Percentiles rank a stretch among this genome's conserved stretches.
Conservation (phyloP, 108 stramenopile genomes). For the Poteriospumella lacustris region DNA sequence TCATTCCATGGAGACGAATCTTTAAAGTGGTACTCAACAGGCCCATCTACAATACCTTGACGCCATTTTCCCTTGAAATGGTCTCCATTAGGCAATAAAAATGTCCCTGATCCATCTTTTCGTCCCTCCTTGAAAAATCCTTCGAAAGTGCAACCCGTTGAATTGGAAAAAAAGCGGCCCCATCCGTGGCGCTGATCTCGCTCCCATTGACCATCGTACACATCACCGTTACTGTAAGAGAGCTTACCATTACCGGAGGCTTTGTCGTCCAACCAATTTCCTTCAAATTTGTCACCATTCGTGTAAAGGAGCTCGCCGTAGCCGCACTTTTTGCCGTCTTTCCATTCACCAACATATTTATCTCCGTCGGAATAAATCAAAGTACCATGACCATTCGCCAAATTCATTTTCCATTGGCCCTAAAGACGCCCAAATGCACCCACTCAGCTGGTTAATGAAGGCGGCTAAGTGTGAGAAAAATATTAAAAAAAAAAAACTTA, state of each 20-base stretch:
- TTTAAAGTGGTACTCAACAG: neutral
- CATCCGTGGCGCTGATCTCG: slow-evolving; percentile 15
- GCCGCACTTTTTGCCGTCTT: slow-evolving; percentile 41
- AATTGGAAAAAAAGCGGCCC: neutral
- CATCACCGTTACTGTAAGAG: slow-evolving; percentile 17
- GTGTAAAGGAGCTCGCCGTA: slow-evolving; percentile 38
- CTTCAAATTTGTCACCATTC: slow-evolving; percentile 33
- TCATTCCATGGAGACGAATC: slow-evolving; percentile 5
- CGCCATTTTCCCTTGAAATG: slow-evolving; percentile 4
- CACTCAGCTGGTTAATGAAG: too few species aligned
- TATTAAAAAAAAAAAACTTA: too few species aligned
- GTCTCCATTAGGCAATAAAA: slow-evolving; percentile 18
- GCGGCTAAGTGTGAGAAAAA: too few species aligned
- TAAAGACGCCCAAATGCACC: too few species aligned
- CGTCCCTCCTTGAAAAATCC: neutral
- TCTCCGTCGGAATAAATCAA: slow-evolving; percentile 55
- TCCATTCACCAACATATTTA: slow-evolving; percentile 22
- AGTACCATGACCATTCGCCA: slow-evolving; percentile 8
- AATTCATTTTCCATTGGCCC: slow-evolving; percentile 42
- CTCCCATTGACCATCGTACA: slow-evolving; percentile 27
- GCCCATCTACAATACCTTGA: slow-evolving; percentile 2
- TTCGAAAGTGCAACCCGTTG: neutral
- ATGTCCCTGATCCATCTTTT: neutral
- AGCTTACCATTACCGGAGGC: slow-evolving; percentile 15
- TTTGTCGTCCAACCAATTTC: slow-evolving; percentile 22